Base-by-base conservation (phyloP, 2,329 filamentous ascomycete genomes). In the Colletotrichum endophyticum region DNA sequence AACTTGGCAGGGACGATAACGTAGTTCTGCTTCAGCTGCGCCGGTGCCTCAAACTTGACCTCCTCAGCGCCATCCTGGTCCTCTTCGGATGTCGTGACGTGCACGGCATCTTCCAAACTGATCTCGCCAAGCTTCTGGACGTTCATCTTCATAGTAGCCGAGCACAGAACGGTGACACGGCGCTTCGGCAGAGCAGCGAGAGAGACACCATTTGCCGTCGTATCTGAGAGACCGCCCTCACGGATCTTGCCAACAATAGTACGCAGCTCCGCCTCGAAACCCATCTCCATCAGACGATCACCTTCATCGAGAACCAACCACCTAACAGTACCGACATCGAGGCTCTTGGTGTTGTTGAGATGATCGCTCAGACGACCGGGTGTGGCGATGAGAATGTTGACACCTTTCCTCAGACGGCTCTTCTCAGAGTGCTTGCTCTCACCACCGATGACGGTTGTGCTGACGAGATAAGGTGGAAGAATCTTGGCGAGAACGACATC, bases 261-360 rank as follows among this genome's bases (percentile, higher is more conserved):
- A 82, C 95, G 94, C 76, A 99, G 92, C 81, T 99, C 96, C 70
- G 98, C 93, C 85, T 99, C 97, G 80, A 99, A 99, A 0, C 97
- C 97, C 81, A 99, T 90, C 82, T 99, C 97, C 96, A 99, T 98
- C 83, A 99, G 88, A n/a, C 97, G 92, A 88, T 99, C 97, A 34
- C 97, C 97, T 85, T 99, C 97, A 81, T 99, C 97, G 8, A 99
- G 90, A 3, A 99, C 93, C 28, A 99, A 87, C 97, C 97, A 99
- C 76, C 96, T 91, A 6, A 98, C 96, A 27, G 94, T 96, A 81
- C 94, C 95, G 56, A 99, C 92, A 78, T 97, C 95, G 69, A 99
- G 88, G 0, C 94, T 95, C 84, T 98, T 93, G 1, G 97, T 99
- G 82, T 98, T 95, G 80, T 98, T 94, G 64, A 99, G 87, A 85